Evolutionary conservation across 1,284 basidiomycete genomes (phyloP).

Genomic region (Ceratorhiza oryzae-sativae): DNA sequence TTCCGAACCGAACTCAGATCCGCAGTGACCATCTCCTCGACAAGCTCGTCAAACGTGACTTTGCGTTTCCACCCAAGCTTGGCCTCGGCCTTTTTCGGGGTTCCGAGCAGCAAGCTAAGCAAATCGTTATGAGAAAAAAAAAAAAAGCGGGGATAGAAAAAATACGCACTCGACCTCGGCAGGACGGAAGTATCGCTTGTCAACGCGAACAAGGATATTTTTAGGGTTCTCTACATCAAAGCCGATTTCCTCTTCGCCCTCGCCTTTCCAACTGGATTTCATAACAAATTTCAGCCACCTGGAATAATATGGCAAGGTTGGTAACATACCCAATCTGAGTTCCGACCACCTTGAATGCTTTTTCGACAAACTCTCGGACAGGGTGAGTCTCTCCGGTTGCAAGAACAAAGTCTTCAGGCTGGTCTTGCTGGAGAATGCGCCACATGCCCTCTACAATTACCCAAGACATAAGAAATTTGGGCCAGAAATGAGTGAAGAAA

Average conservation of each 20-base stretch:
- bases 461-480: not conserved
- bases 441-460: slow-evolving; percentile 80
- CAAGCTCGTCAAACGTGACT: slow-evolving; percentile 79
- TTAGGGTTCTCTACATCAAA: slow-evolving; percentile 66
- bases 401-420: slow-evolving; percentile 85
- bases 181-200: slow-evolving; percentile 83
- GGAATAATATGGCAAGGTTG: not conserved
- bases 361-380: slow-evolving; percentile 88
- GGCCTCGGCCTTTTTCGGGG: slow-evolving; percentile 84
- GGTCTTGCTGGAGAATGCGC: slow-evolving; percentile 87
- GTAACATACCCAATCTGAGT: slow-evolving; percentile 65
- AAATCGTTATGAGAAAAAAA: slow-evolving; percentile 12
- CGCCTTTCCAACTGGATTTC: slow-evolving; percentile 70
- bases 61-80: slow-evolving; percentile 86
- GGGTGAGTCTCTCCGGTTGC: slow-evolving; percentile 92
- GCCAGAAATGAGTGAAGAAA: not conserved
- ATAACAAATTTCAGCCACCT: slow-evolving; percentile 11
- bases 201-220: slow-evolving; percentile 78
- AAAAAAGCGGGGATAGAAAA: slow-evolving; percentile 22
- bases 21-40: slow-evolving; percentile 86
- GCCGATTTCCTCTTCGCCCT: slow-evolving; percentile 77
- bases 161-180: slow-evolving; percentile 88
- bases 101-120: slow-evolving; percentile 74
- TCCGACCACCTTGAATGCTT: slow-evolving; percentile 74
- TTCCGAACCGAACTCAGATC: slow-evolving; percentile 74